Percentiles rank a stretch among this genome's conserved stretches.
phyloP scores from a whole-genome alignment of 352 stramenopile genomes.

The Phytophthora macrochlamydospora region DNA sequence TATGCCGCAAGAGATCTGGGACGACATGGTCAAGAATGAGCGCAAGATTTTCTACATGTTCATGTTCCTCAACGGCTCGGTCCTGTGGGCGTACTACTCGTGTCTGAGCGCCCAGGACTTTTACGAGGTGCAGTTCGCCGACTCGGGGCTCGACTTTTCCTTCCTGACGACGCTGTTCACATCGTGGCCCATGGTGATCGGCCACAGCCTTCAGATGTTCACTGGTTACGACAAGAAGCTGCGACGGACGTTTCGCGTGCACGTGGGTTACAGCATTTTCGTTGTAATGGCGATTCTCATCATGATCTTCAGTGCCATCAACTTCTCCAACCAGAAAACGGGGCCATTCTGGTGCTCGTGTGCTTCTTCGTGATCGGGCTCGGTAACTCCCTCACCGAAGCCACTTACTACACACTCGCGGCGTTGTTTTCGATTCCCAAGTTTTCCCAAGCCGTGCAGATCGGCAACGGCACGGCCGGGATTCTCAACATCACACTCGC shows the following conservation, averaged over 20 bases:
- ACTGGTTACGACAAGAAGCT: slow-evolving; percentile 51
- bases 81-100: slow-evolving; percentile 68
- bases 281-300: slow-evolving; percentile 39
- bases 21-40: slow-evolving; percentile 43
- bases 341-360: slow-evolving; percentile 45
- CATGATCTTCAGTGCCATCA: slow-evolving; percentile 47
- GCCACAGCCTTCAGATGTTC: slow-evolving; percentile 49
- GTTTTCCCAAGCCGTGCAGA: slow-evolving; percentile 61
- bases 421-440: slow-evolving; percentile 58
- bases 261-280: slow-evolving; percentile 42
- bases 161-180: slow-evolving; percentile 55
- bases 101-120: slow-evolving; percentile 62
- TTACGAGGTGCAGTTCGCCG: slow-evolving; percentile 43
- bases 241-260: slow-evolving; percentile 31
- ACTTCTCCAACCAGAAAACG: slow-evolving; percentile 42
- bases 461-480: slow-evolving; percentile 49
- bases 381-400: slow-evolving; percentile 52
- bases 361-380: slow-evolving; percentile 47
- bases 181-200: slow-evolving; percentile 50
- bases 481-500: slow-evolving; percentile 50
- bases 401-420: slow-evolving; percentile 52
- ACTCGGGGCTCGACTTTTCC: slow-evolving; percentile 47
- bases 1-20: slow-evolving; percentile 49
- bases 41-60: slow-evolving; percentile 54
- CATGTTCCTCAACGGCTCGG: slow-evolving; percentile 59